These are phyloP conservation scores for Mycena maculata DNA, from an alignment of 768 basidiomycete species.

Conservation along the genomic window DNA sequence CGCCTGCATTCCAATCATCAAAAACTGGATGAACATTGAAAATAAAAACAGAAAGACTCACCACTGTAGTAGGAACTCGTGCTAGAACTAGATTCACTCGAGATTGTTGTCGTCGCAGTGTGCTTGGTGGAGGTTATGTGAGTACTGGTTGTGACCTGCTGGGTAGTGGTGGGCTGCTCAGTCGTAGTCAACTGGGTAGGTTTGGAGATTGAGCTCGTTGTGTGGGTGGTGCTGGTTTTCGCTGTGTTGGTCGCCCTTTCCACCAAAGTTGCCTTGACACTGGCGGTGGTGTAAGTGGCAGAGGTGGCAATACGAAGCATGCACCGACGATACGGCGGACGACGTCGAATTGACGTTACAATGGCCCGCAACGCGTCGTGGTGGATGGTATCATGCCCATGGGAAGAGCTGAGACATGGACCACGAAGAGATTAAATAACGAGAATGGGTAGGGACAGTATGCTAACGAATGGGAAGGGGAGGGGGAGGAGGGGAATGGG, in stretches of 20 bases:
- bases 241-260: not conserved
- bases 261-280: slow-evolving; percentile 10
- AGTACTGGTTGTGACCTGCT: too few relatives aligned
- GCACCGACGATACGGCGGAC: not conserved
- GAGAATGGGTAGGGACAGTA: slow-evolving; percentile 56
- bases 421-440: slow-evolving; percentile 55
- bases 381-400: slow-evolving; percentile 50
- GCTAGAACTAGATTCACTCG: not conserved
- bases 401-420: slow-evolving; percentile 49
- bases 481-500: too few relatives aligned
- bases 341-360: slow-evolving; percentile 26
- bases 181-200: slow-evolving; percentile 34
- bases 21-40: too few relatives aligned
- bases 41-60: too few relatives aligned
- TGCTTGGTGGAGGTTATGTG: slow-evolving; percentile 23
- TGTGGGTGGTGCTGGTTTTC: slow-evolving; percentile 9
- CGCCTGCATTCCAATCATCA: not conserved
- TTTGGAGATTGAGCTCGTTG: slow-evolving; percentile 19
- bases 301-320: slow-evolving; percentile 25
- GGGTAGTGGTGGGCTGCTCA: too few relatives aligned
- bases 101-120: slow-evolving; percentile 17
- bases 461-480: too few relatives aligned
- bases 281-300: slow-evolving; percentile 21
- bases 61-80: not conserved
- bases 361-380: slow-evolving; percentile 55